Evolutionary conservation across 192 early-diverging fungal genomes (phyloP), one percentile per base, ranked within the genome.

Genomic region (Rhizophagus sp.): DNA sequence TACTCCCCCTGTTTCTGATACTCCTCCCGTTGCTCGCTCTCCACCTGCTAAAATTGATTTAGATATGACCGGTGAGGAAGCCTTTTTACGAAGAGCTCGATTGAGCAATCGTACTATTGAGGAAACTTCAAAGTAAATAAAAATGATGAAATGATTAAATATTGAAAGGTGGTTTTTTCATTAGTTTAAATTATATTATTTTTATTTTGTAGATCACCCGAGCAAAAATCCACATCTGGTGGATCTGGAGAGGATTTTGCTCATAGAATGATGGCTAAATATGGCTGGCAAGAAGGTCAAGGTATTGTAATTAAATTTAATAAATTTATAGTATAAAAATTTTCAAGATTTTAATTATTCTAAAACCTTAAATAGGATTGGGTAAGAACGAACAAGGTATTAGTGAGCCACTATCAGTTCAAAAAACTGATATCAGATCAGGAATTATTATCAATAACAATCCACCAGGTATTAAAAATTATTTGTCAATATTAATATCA

Each of bases 41-140:
- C 39, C 64, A 3, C 36, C 80, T 47, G 73, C 70, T 2, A 52
- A 72, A 24, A 73, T 92, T 4, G 82, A 86, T 69, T 69, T 86
- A 13, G 88, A 90, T 49, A 82, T 84, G 15, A 85, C 92, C 0
- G 92, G 88, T n/a, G 92, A 93, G 67, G 92, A 93, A 75, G 92
- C 92, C 2, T 93, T 89, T 78, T 82, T 89, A 68, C 84, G 89
- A 22, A 85, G 92, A 69, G 89, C 88, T 27, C 73, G 77, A 71
- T 81, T 92, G 61, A 88, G 84, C 34, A 75, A 84, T 34, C 78
- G 82, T 61, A 15, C 67, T 79, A 63, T 30, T 73, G 68, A 80
- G 49, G 65, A 30, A 64, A 36, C 75, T 64, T 24, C 27, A 76
- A 76, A 76, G 75, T 76, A 36, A 41, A 17, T 76, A 44, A 39